Evolutionary conservation across 345 rosid species (phyloP), one percentile per base, ranked within the genome.

Genomic region (Eucalyptus curtisii): DNA sequence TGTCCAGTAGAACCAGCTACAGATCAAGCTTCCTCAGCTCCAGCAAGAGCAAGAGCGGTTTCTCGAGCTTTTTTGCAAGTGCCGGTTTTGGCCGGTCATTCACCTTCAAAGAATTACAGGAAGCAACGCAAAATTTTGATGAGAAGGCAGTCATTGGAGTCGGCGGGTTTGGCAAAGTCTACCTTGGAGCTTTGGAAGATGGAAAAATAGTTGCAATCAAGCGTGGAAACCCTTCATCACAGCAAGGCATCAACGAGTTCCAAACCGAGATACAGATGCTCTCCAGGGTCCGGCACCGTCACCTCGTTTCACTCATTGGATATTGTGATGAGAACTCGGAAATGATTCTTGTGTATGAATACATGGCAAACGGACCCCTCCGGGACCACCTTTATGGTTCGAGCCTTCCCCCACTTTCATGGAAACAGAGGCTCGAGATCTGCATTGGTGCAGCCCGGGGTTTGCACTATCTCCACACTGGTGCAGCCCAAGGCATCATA

Each of bases 341-440:
- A 91, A 97, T 97, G 99, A 96, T 96, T 85, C 96, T 97, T n/a
- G 98, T 95, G 9, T 97, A 97, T 24, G 97, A 95, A 92, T 95
- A 91, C 92, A 96, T 97, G 99, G 93, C 95, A 37, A 95, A 97
- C 47, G 98, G 99, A 20, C 98, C 98, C 2, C 88, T 95, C 22
- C 97, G 97, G 3, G 98, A 97, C 87, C 98, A 97, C 91, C 89
- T 97, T 57, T 95, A 97, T 66, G 96, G 97, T 53, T 91, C 96
- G 0, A 91, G 92, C 88, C 88, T 90, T 57, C 91, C 94, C 86
- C 91, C 94, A 31, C 86, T 95, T 90, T 92, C 98, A 4, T 97
- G 98, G 98, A 96, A 95, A 93, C 95, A 96, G 89, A 90, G 98
- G 89, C 93, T 95, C 13, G 98, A 97, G 82, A 94, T 96, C 49